Evolutionary conservation across 2,329 filamentous ascomycete species (phyloP), one percentile per base, ranked within the genome.

Genomic region (Pestalotiopsis sp.): DNA sequence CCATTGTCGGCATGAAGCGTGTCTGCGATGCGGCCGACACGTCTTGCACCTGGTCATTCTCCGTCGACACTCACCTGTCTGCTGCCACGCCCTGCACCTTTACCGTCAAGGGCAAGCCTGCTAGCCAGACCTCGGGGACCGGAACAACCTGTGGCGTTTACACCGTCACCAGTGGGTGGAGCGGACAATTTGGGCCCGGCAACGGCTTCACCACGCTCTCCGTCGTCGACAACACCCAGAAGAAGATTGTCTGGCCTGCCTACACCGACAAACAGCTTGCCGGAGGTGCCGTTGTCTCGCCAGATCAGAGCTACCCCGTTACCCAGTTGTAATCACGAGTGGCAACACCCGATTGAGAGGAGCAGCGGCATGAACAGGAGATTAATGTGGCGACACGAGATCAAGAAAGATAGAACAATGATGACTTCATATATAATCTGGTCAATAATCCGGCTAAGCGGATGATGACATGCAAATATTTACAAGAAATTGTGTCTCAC

Each of bases 81-180:
- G 73, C 69, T 4, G 66, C 71, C 14, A 83, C 80, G 36, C 14
- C 71, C n/a, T 83, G 81, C 77, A 74, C 70, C 62, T 84, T 83
- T 76, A 75, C 78, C 68, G 81, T 83, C 70, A 75, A 68, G 38
- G 64, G 70, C 9, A 66, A 38, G 52, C 64, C 77, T 66, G 76
- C 78, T 71, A 76, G 77, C 73, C 79, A 80, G 68, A 81, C 80
- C 23, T 79, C 81, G 49, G 80, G 68, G 78, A 80, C 75, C 71
- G 80, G 71, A 61, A 69, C 72, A 66, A 41, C n/a, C 59, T 88
- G 85, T 78, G 87, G 86, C 57, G 76, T 73, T 71, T 89, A 80
- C 80, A 85, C 80, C 69, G 73, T 89, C 71, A 87, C 85, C 61
- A 86, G 83, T 12, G 83, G 84, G 75, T 89, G 87, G 87, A 86